Conservation (phyloP, 1,139 yeast species). For the Wickerhamomyces sp. region DNA sequence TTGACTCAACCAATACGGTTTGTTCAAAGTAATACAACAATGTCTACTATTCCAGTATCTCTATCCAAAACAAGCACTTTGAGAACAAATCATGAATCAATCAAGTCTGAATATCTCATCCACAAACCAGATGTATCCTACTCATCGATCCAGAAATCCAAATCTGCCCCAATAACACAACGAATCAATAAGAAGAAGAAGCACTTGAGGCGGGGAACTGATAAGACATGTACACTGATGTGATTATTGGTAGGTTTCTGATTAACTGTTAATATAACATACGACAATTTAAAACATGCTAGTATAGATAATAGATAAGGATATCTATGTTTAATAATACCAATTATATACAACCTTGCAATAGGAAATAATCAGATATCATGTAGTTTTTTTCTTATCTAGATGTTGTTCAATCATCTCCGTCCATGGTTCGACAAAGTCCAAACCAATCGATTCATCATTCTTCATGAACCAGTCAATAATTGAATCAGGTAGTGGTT, state of each 20-base stretch:
- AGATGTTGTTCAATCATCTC: constrained; percentile 67
- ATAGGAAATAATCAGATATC: no score
- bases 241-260: constrained; percentile 4
- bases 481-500: constrained; percentile 45
- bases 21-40: constrained; percentile 15
- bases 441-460: constrained; percentile 62
- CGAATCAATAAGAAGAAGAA: constrained; percentile 6
- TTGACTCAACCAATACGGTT: constrained; percentile 11
- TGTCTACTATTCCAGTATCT: constrained; percentile 15
- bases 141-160: constrained; percentile 17
- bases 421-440: constrained; percentile 86
- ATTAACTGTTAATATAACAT: no score
- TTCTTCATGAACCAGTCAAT: constrained; percentile 71
- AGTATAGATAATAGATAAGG: no score
- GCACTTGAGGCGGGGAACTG: constrained; percentile 3
- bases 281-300: no score
- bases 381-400: constrained; percentile 10
- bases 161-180: constrained; percentile 15
- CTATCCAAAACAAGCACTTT: constrained; percentile 19
- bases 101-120: constrained; percentile 21
- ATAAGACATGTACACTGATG: constrained; percentile 15
- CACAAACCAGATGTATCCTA: constrained; percentile 19
- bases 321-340: no score
- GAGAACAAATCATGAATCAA: constrained; percentile 19
- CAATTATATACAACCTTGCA: no score